phyloP scores from a whole-genome alignment of 1,284 basidiomycete genomes.

The Lentinula novae-zelandiae region DNA sequence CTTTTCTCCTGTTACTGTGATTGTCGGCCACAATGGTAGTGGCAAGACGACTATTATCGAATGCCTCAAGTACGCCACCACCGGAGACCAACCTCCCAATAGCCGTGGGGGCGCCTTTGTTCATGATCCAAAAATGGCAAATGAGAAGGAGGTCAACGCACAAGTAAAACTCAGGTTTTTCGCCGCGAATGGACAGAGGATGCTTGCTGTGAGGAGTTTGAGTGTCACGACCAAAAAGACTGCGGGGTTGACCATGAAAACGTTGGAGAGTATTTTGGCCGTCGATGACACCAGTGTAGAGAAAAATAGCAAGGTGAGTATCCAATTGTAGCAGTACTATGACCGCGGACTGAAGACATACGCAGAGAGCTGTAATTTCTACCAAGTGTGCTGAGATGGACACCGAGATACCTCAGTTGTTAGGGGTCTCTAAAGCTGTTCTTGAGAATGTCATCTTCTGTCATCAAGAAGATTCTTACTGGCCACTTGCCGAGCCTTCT shows the following conservation, averaged over 20 bases:
- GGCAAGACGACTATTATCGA: constrained; percentile 99
- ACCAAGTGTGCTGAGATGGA: constrained; percentile 98
- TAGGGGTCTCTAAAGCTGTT: constrained; percentile 97
- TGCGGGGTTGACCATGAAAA: constrained; percentile 91
- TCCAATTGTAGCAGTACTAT: not conserved
- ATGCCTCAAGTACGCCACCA: constrained; percentile 98
- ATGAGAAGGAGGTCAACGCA: constrained; percentile 97
- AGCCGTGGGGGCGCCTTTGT: constrained; percentile 97
- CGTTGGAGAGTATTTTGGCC: constrained; percentile 89
- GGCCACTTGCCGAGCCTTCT: constrained; percentile 92
- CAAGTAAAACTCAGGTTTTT: constrained; percentile 94
- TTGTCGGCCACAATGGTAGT: constrained; percentile 97
- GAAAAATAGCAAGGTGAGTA: constrained; percentile 71
- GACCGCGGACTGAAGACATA: not conserved
- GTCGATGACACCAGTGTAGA: constrained; percentile 65
- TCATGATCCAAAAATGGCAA: constrained; percentile 98
- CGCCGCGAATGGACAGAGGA: constrained; percentile 82
- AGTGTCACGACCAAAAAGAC: constrained; percentile 94
- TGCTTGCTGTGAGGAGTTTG: constrained; percentile 92
- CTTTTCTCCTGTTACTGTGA: constrained; percentile 96
- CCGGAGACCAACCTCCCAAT: constrained; percentile 96
- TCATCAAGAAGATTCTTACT: constrained; percentile 99
- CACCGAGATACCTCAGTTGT: constrained; percentile 83
- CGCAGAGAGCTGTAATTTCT: constrained; percentile 82
- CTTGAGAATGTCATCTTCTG: constrained; percentile 99